A percentile compares a stretch with the other conserved stretches of the same genome.
Conservation (phyloP, 352 stramenopile genomes). For the Globisporangium barbulae region DNA sequence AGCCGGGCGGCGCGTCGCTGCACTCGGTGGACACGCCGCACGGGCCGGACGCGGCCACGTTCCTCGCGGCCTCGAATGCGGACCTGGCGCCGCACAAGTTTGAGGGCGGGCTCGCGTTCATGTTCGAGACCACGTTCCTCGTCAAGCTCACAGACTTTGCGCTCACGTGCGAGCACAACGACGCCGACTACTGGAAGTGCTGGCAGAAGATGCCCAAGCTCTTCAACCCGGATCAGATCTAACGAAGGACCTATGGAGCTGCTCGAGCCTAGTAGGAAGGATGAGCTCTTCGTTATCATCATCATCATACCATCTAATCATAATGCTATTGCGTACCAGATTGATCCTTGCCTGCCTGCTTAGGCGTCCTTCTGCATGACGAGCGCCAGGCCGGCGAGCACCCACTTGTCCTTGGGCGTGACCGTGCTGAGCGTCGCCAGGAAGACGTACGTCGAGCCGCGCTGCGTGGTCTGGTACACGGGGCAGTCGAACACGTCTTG, state of each 20-base stretch:
- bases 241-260: not conserved
- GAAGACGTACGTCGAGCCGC: slow-evolving; percentile 96
- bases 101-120: slow-evolving; percentile 93
- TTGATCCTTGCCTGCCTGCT: slow-evolving; percentile 8
- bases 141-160: slow-evolving; percentile 89
- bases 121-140: slow-evolving; percentile 96
- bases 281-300: not conserved
- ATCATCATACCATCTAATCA: not conserved
- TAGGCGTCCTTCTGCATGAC: slow-evolving; percentile 92
- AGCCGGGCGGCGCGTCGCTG: slow-evolving; percentile 90
- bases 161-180: slow-evolving; percentile 82
- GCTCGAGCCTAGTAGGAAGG: not conserved
- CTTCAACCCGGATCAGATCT: slow-evolving; percentile 56
- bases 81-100: slow-evolving; percentile 89
- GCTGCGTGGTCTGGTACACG: slow-evolving; percentile 95
- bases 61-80: slow-evolving; percentile 84
- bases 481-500: slow-evolving; percentile 92
- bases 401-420: slow-evolving; percentile 88
- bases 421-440: slow-evolving; percentile 92
- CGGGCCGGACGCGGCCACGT: slow-evolving; percentile 92
- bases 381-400: slow-evolving; percentile 89
- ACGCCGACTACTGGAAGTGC: slow-evolving; percentile 91
- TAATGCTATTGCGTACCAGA: not conserved
- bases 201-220: slow-evolving; percentile 92
- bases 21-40: slow-evolving; percentile 90